These are phyloP conservation scores for Cercospora sesami DNA, from an alignment of 2,329 filamentous ascomycete genomes.

Conservation along the genomic window DNA sequence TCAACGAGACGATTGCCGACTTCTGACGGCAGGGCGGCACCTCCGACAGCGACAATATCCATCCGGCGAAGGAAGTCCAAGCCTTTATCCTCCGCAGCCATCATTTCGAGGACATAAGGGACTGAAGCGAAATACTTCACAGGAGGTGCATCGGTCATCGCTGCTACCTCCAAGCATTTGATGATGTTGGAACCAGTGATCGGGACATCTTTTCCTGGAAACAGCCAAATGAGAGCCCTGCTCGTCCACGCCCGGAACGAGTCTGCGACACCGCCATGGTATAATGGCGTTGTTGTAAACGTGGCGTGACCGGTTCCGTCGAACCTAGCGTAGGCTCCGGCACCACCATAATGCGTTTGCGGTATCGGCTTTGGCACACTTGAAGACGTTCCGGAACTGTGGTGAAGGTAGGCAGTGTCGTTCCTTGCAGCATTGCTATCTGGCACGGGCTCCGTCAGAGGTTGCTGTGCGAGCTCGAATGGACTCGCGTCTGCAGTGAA, in stretches of 20 bases:
- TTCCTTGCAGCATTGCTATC: slow-evolving; percentile 29
- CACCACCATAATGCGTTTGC: slow-evolving; percentile 57
- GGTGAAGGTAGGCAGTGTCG: slow-evolving; percentile 59
- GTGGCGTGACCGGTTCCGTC: slow-evolving; percentile 47
- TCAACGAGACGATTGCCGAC: slow-evolving; percentile 57
- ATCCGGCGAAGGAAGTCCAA: slow-evolving; percentile 51
- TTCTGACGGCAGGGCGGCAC: slow-evolving; percentile 56
- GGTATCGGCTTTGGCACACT: slow-evolving; percentile 64
- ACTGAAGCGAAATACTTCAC: slow-evolving; percentile 64
- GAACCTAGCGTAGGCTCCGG: slow-evolving; percentile 57
- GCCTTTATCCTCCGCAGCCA: slow-evolving; percentile 48
- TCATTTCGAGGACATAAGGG: slow-evolving; percentile 58
- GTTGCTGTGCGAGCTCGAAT: slow-evolving; percentile 13
- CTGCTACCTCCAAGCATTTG: slow-evolving; percentile 48
- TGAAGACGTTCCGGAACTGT: slow-evolving; percentile 66
- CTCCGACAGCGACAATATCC: slow-evolving; percentile 64
- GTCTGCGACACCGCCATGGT: slow-evolving; percentile 66
- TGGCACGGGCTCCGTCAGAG: neutral
- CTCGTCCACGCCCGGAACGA: slow-evolving; percentile 63
- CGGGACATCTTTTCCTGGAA: slow-evolving; percentile 57
- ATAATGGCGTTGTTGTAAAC: slow-evolving; percentile 66
- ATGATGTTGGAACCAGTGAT: slow-evolving; percentile 59
- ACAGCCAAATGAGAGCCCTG: slow-evolving; percentile 61
- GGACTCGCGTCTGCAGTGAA: slow-evolving; percentile 14
- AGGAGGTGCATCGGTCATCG: slow-evolving; percentile 28